Conservation (phyloP, 805 yeast genomes). For the Brettanomyces sp. region DNA sequence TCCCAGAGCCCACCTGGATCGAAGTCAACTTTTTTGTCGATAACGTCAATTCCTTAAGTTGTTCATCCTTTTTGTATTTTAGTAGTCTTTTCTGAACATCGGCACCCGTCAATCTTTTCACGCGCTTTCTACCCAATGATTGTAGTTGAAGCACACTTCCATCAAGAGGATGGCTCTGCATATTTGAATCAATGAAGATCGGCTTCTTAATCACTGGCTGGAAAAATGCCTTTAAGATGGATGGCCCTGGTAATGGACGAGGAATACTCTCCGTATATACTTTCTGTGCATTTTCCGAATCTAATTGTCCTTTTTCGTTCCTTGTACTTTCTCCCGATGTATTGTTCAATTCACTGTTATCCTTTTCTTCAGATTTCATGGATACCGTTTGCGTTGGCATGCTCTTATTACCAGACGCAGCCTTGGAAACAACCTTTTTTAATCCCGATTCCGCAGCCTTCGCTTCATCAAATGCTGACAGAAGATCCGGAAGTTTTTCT, state of each 20-base stretch:
- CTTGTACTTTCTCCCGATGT: neutral
- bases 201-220: slow-evolving; percentile 18
- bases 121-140: neutral
- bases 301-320: neutral
- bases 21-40: slow-evolving; percentile 4
- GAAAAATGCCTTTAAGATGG: slow-evolving; percentile 13
- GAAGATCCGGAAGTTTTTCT: slow-evolving; percentile 56
- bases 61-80: slow-evolving; percentile 7
- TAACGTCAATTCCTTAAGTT: slow-evolving; percentile 2
- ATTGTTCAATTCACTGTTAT: neutral
- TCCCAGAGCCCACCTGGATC: slow-evolving; percentile 14
- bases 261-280: neutral
- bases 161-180: neutral
- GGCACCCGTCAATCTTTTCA: neutral
- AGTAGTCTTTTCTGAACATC: slow-evolving; percentile 6
- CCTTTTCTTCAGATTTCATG: neutral
- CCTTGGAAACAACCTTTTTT: neutral
- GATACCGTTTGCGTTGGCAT: neutral
- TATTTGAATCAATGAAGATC: slow-evolving; percentile 10
- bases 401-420: neutral
- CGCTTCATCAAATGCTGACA: slow-evolving; percentile 60
- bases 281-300: neutral
- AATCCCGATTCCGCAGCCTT: slow-evolving; percentile 28
- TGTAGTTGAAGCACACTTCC: neutral
- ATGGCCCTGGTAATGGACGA: slow-evolving; percentile 6